Base-by-base conservation (phyloP, 1,284 basidiomycete species). In the Calocybe gambosa region DNA sequence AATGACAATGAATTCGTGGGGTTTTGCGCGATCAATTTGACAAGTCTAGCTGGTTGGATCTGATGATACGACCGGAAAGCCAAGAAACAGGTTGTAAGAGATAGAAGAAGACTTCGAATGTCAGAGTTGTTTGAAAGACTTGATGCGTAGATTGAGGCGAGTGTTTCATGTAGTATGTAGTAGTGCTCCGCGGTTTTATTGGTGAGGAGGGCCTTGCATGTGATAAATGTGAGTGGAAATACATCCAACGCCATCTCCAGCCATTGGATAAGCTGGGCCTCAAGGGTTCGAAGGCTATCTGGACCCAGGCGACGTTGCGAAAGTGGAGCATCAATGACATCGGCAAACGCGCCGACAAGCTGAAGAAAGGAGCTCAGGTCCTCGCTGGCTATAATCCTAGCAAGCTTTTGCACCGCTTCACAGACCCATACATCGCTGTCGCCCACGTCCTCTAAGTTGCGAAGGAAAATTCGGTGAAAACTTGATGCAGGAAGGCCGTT, bases 391-490 rank as follows among this genome's bases (percentile, higher is more conserved):
- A 62, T 48, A 20, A 45, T 40, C 12, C 50, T 42, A 15, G 52
- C 54, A 28, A 65, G 41, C 10, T 47, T 53, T 16, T 51, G 51
- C 2, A 60, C 51, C 3, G 62, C 61, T 42, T 55, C 58, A 37
- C 51, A 56, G 9, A 50, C 45, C 63, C 63, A 67, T 36, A 53
- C 49, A 6, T 42, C 47, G 13, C 41, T 33, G 43, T 49, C 46
- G 25, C 54, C 39, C 12, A 57, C 48, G 10, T 33, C 18, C 25
- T 43, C 46, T 21, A 62, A 42, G 13, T 42, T 46, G 16, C 52
- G 38, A 12, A 56, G 41, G 28, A 59, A 39, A 13, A 55, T 45
- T 23, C 47, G 43, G 31, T 54, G 49, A 46, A 62, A 58, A 3
- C 47, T 50, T 7, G 42, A 21, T 18, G 51, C 44, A 5, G 55